phyloP scores from a whole-genome alignment of 1,284 basidiomycete genomes.

The Jaminaea rosea region DNA sequence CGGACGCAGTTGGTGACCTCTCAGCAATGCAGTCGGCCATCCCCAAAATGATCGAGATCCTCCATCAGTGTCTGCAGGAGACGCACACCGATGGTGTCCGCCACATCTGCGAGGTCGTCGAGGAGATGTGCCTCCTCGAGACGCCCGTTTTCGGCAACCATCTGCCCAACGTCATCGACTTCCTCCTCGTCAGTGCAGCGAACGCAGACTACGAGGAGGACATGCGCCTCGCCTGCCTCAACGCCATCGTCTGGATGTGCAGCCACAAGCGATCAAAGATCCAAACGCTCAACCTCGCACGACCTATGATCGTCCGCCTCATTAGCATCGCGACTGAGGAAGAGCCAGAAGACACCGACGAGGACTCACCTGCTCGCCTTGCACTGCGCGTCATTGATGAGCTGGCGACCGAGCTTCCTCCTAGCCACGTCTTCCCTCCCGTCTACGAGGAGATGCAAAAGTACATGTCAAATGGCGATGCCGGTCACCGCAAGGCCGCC shows the following conservation, averaged over 20 bases:
- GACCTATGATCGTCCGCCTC: constrained; percentile 77
- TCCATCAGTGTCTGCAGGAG: constrained; percentile 75
- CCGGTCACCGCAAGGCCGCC: constrained; percentile 73
- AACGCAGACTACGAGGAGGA: constrained; percentile 71
- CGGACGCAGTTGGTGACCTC: constrained; percentile 80
- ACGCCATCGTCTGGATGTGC: constrained; percentile 90
- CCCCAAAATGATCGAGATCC: constrained; percentile 79
- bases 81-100: constrained; percentile 74
- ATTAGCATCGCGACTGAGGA: constrained; percentile 89
- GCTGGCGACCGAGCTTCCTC: constrained; percentile 85
- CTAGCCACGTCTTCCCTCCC: constrained; percentile 90
- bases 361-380: constrained; percentile 81
- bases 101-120: constrained; percentile 88
- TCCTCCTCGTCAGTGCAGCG: constrained; percentile 75
- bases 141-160: constrained; percentile 81
- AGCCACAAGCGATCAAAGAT: constrained; percentile 89
- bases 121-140: constrained; percentile 85
- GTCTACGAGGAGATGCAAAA: constrained; percentile 58
- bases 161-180: constrained; percentile 77
- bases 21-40: constrained; percentile 82
- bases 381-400: constrained; percentile 91
- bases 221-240: constrained; percentile 81
- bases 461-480: constrained; percentile 42
- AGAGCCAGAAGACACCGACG: constrained; percentile 72
- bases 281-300: constrained; percentile 74